Conservation (phyloP, 495 filamentous ascomycete genomes). For the Penicillium crystallinum region DNA sequence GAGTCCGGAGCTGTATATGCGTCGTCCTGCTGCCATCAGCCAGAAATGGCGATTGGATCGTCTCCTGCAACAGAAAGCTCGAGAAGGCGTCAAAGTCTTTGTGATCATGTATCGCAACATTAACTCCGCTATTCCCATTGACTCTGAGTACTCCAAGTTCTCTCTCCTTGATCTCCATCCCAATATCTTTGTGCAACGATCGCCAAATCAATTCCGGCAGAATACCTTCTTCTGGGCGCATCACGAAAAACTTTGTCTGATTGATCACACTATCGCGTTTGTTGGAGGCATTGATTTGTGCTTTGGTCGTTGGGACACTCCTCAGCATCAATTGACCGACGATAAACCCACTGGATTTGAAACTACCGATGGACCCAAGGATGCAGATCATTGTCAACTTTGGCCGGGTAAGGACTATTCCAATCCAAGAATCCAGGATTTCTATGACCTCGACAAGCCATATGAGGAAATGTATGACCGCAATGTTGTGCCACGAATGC, state of each 20-base stretch:
- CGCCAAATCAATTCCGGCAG: conserved; percentile 95
- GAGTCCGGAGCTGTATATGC: conserved; percentile 93
- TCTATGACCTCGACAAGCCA: conserved; percentile 87
- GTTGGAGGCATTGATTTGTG: conserved; percentile 95
- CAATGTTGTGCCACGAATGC: conserved; percentile 83
- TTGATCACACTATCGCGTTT: conserved; percentile 95
- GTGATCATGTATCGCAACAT: conserved; percentile 98
- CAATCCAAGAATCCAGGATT: conserved; percentile 91
- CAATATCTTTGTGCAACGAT: conserved; percentile 92
- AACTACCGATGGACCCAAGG: conserved; percentile 65
- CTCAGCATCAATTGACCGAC: conserved; percentile 82
- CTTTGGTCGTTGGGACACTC: conserved; percentile 96
- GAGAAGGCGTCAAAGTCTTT: conserved; percentile 95
- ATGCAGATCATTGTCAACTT: conserved; percentile 89
- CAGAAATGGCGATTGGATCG: conserved; percentile 98
- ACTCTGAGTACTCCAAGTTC: conserved; percentile 98
- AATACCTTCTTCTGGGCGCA: conserved; percentile 99
- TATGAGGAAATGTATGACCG: conserved; percentile 99
- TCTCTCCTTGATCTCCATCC: conserved; percentile 93
- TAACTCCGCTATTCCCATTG: conserved; percentile 95
- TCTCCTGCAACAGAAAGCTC: conserved; percentile 87
- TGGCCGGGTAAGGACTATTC: conserved; percentile 99
- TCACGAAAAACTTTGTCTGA: conserved; percentile 93
- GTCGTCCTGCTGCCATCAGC: conserved; percentile 90
- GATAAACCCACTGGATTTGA: conserved; percentile 97